These are phyloP conservation scores for Bisporella sp. DNA, from an alignment of 2,329 filamentous ascomycete genomes.

Conservation along the genomic window DNA sequence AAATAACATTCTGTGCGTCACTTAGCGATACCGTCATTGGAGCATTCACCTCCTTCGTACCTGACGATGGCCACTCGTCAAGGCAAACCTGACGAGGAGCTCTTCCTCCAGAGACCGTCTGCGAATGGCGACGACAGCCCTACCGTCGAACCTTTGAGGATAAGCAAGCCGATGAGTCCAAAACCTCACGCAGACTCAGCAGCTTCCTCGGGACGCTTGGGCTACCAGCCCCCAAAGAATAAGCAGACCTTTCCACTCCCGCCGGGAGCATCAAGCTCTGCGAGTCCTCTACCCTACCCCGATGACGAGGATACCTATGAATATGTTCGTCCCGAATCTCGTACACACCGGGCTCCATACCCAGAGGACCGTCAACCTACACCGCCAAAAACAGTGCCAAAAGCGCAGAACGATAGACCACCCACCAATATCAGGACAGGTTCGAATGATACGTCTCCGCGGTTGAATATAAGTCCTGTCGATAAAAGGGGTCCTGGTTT, in stretches of 20 bases:
- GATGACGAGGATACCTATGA: constrained; percentile 30
- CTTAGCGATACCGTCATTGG: constrained; percentile 17
- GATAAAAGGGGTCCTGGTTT: constrained; percentile 57
- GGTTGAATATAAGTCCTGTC: constrained; percentile 32
- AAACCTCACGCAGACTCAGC: constrained; percentile 36
- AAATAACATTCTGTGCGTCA: constrained; percentile 24
- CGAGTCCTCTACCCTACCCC: constrained; percentile 63
- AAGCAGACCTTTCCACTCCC: constrained; percentile 58
- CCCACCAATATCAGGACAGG: constrained; percentile 13
- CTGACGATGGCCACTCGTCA: constrained; percentile 34
- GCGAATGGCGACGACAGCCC: constrained; percentile 54
- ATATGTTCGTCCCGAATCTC: constrained; percentile 28
- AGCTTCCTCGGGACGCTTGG: constrained; percentile 32
- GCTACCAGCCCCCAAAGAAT: constrained; percentile 40
- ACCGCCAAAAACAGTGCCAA: constrained; percentile 11
- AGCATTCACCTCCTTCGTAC: constrained; percentile 12
- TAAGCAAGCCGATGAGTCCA: constrained; percentile 70
- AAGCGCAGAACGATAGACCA: constrained; percentile 13
- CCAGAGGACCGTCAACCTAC: constrained; percentile 24
- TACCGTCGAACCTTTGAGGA: constrained; percentile 75
- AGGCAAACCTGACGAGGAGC: constrained; percentile 70
- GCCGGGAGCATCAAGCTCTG: constrained; percentile 64
- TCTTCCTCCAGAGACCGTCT: constrained; percentile 59
- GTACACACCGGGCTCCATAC: constrained; percentile 28
- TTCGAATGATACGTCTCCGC: constrained; percentile 27